phyloP scores from a whole-genome alignment of 306 rosid genomes.

The Fragaria nilgerrensis region DNA sequence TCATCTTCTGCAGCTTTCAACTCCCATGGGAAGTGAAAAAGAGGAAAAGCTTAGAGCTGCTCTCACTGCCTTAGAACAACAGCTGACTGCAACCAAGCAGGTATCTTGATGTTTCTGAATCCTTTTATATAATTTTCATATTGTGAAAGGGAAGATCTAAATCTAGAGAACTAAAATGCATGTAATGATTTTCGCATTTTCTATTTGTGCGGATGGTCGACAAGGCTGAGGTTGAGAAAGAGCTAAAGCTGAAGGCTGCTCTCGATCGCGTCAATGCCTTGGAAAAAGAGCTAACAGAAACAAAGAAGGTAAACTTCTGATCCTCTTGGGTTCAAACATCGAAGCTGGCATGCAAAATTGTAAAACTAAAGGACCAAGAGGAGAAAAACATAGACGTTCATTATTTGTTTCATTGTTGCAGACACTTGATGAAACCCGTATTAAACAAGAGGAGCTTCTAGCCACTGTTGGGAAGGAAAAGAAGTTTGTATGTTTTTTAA shows the following conservation, averaged over 20 bases:
- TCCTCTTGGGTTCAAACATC: background rate
- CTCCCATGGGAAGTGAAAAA: conserved; percentile 53
- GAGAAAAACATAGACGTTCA: background rate
- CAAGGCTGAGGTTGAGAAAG: conserved; percentile 21
- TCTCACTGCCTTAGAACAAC: conserved; percentile 49
- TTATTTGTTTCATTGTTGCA: conserved; percentile 10
- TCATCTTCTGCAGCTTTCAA: conserved; percentile 32
- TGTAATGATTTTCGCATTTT: background rate
- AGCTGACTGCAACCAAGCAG: conserved; percentile 56
- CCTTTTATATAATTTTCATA: background rate
- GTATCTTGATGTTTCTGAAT: conserved; percentile 33
- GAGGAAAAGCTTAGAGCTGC: conserved; percentile 64
- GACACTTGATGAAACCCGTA: conserved; percentile 71
- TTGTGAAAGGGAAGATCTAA: background rate
- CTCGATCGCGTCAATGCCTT: conserved; percentile 10
- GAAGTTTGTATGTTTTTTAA: conserved; percentile 47
- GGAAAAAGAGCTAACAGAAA: conserved; percentile 18
- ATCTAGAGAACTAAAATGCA: background rate
- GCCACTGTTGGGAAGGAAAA: conserved; percentile 58
- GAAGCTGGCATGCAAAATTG: background rate
- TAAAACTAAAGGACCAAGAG: background rate
- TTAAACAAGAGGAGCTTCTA: conserved; percentile 53
- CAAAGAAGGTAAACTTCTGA: conserved; percentile 12
- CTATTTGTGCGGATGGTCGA: background rate
- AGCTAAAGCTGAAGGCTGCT: conserved; percentile 18